Evolutionary conservation across 2,329 filamentous ascomycete species (phyloP), one percentile per base, ranked within the genome.

Genomic region (Fonsecaea monophora): DNA sequence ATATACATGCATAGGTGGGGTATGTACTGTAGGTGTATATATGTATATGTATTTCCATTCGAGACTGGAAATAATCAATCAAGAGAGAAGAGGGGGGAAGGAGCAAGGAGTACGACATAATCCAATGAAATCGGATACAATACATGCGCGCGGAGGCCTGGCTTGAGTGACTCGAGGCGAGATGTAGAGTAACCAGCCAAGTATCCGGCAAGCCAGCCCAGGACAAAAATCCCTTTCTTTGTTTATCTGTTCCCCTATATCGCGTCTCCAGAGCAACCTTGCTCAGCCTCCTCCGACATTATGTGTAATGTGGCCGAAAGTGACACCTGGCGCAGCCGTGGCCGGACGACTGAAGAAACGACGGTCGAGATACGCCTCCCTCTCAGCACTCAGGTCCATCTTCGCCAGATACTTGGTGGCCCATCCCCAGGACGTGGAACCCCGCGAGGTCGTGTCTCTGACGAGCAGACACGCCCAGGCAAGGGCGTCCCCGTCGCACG

Each of bases 381-480:
- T 50, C 25, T 50, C 45, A 12, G 15, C 34, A 5, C 32, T 35
- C 9, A 61, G 7, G 18, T 15, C 34, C 34, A 61, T 40, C 12
- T 21, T 7, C 8, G 1, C 12, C 3, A 61, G 42, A 18, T 40
- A 32, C 18, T 25, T 30, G 18, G 45, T 38, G 9, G 61, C 53
- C 61, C 61, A 63, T n/a, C 18, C 15, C 30, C 61, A 56, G 12
- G 61, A 18, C 2, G n/a, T 34, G 9, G 38, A 42, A 13, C 53
- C 61, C 15, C 2, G 37, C 34, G 38, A 8, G 2, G 35, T 60
- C 35, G 62, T 65, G 37, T 65, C 55, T 21, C 55, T n/a, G 53
- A 63, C 57, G 30, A 63, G 34, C 53, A 57, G 12, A 37, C 61
- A 63, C 7, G n/a, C 30, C 61, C 61, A 63, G 34, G 53, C n/a